Percentiles rank a stretch among this genome's conserved stretches.
Evolutionary conservation across 1,284 basidiomycete genomes (phyloP).

Genomic region (Papiliotrema flavescens): DNA sequence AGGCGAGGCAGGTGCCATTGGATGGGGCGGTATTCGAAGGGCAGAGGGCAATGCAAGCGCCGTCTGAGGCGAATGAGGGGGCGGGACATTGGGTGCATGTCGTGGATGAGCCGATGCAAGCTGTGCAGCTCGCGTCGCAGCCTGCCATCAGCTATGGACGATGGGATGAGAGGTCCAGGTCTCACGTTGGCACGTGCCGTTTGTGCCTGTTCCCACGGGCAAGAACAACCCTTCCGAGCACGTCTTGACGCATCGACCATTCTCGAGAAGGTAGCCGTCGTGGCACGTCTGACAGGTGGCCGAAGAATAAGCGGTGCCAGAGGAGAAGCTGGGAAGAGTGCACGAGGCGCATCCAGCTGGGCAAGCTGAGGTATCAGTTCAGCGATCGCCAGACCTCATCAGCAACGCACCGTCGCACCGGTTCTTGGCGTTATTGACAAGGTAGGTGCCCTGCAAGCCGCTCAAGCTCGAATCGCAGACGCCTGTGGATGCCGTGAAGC

Average conservation of each 20-base stretch:
- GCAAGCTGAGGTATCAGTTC: constrained; percentile 34
- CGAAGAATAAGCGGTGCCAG: constrained; percentile 20
- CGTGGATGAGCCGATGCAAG: constrained; percentile 38
- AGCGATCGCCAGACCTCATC: neutral
- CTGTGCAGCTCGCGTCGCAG: constrained; percentile 45
- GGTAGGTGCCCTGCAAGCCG: constrained; percentile 33
- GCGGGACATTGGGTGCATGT: constrained; percentile 42
- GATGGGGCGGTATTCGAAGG: constrained; percentile 32
- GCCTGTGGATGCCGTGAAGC: constrained; percentile 39
- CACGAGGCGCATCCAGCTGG: constrained; percentile 47
- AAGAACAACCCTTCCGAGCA: constrained; percentile 43
- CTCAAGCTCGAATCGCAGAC: constrained; percentile 43
- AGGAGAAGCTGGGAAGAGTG: constrained; percentile 41
- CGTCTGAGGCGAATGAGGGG: constrained; percentile 33
- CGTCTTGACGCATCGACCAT: constrained; percentile 36
- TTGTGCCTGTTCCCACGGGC: constrained; percentile 21
- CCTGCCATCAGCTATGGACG: constrained; percentile 23
- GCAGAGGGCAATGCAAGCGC: constrained; percentile 44
- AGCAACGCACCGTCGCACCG: constrained; percentile 49
- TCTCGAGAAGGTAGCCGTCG: constrained; percentile 46
- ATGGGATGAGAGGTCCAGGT: neutral
- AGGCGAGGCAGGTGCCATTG: constrained; percentile 41
- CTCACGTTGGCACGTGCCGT: constrained; percentile 47
- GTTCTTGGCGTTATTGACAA: constrained; percentile 41
- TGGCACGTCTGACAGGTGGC: constrained; percentile 45